Base-by-base conservation (phyloP, 352 stramenopile species). In the Globisporangium rhizosaccharum region DNA sequence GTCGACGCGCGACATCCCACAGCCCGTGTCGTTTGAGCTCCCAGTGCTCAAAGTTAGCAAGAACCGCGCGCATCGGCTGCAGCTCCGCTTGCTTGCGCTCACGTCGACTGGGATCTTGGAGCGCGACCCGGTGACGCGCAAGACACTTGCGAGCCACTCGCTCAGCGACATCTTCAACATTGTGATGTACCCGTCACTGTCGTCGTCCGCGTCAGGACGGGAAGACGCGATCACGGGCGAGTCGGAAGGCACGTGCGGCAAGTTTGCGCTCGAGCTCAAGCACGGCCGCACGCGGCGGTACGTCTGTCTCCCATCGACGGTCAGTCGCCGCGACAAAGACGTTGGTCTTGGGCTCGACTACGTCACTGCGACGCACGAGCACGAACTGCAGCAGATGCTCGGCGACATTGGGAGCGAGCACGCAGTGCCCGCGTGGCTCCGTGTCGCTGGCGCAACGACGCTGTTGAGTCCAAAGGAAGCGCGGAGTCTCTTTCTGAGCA, bases 41-140 rank as follows among this genome's bases (percentile, higher is more conserved):
- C 83, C 86, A 14, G 86, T 95, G 26, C 57, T 93, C 2, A 93
- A 93, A 55, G 85, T 93, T 51, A 92, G 78, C 68, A 95, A 95
- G 64, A 88, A 88, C 55, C 72, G 71, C n/a, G 62, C 64, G 7
- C 75, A 82, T 56, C 86, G 82, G 26, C 59, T 93, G 41, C 84
- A 95, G 66, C 54, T 90, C n/a, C 79, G 84, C 0, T 58, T 90
- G 37, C 61, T 95, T 10, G 86, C 75, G 20, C 56, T 95, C 33
- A 92, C 86, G 1, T 70, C 83, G 2, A 72, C 82, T 28, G 75
- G 71, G 1, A 76, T 95, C 28, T 61, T 95, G 25, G 86, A 95
- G 25, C 78, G 86, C 28, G 86, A 93, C 47, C 79, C 82, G 2
- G 73, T 84, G 23, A 89, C 84, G 18, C 63, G 83, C 53, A 76